A percentile compares a stretch with the other conserved stretches of the same genome.
Conservation (phyloP, 306 rosid genomes). For the Arachis hypogaea region DNA sequence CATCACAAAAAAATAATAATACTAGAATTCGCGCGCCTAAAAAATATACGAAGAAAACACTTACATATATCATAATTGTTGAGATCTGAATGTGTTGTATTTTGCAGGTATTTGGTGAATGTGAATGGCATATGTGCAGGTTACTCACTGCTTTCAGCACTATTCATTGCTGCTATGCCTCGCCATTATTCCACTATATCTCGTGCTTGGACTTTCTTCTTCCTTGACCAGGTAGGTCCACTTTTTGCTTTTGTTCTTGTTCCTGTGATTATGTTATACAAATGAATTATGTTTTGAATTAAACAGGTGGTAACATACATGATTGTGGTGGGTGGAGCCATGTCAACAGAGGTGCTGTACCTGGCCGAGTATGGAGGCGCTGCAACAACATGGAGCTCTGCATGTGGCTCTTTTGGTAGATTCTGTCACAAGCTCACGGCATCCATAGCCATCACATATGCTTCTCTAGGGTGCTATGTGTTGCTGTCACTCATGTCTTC, state of each 20-base stretch:
- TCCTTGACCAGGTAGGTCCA: constrained; percentile 75
- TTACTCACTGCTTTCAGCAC: constrained; percentile 86
- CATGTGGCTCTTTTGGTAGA: constrained; percentile 60
- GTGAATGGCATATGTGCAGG: constrained; percentile 94
- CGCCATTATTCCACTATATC: constrained; percentile 51
- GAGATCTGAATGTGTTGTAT: constrained; percentile 1
- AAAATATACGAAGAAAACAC: too few relatives aligned
- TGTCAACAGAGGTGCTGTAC: constrained; percentile 68
- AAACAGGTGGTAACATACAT: constrained; percentile 67
- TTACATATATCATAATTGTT: background rate
- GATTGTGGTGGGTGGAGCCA: constrained; percentile 73
- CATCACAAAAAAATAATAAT: too few relatives aligned
- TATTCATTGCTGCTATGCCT: constrained; percentile 72
- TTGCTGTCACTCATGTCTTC: constrained; percentile 75
- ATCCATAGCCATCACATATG: constrained; percentile 60
- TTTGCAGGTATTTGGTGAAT: constrained; percentile 84
- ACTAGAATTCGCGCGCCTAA: too few relatives aligned
- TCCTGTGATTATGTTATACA: background rate
- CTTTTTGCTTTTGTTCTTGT: background rate
- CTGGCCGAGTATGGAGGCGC: constrained; percentile 71
- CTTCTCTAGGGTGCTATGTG: constrained; percentile 59
- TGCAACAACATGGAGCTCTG: constrained; percentile 67
- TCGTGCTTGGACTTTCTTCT: constrained; percentile 85
- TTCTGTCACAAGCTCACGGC: constrained; percentile 74
- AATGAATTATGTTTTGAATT: background rate